Base-by-base conservation (phyloP, 345 rosid species). In the Eutrema yunnanense region DNA sequence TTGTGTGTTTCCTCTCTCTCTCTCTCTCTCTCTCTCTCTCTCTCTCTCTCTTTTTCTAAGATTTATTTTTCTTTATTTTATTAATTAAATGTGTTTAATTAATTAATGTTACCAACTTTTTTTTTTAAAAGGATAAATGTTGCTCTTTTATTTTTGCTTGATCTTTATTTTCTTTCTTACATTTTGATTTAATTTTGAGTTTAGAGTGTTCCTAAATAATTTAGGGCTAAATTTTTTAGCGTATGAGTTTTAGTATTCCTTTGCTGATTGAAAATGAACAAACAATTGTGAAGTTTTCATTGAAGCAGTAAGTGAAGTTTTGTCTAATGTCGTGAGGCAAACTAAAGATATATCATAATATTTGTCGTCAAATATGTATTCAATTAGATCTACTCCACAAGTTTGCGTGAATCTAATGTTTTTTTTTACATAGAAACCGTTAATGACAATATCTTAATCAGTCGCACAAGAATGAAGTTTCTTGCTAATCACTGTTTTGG, bases 1-100 rank as follows among this genome's bases (percentile, higher is more conserved):
- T 56, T 73, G 96, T 87, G 62, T 47, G 85, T 82, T 13, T 46
- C 22, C 16, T 16, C 16, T 16, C 16, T 16, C 16, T 16, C 16
- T 16, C 16, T 16, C 16, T 16, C 16, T 16, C 16, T 16, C 16
- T 16, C 16, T 16, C 16, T 16, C 16, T 16, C 16, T 16, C 16
- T 16, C 16, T 16, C 16, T 16, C 16, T 16, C 16, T 16, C 16
- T 16, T n/a, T n/a, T n/a, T n/a, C 16, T 16, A 3, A 3, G 13
- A 33, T 42, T n/a, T n/a, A 22, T 22, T 53, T 26, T 9, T 50
- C 7, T 30, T 6, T 13, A 34, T 29, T 16, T 65, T 66, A 22
- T 34, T 26, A 56, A 34, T 33, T 58, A 61, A 51, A 51, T 51
- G 6, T 6, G 69, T 49, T 38, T 38, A 14, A 46, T 67, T 16